Conservation (phyloP, 768 basidiomycete species). For the Lactifluus subvellereus region DNA sequence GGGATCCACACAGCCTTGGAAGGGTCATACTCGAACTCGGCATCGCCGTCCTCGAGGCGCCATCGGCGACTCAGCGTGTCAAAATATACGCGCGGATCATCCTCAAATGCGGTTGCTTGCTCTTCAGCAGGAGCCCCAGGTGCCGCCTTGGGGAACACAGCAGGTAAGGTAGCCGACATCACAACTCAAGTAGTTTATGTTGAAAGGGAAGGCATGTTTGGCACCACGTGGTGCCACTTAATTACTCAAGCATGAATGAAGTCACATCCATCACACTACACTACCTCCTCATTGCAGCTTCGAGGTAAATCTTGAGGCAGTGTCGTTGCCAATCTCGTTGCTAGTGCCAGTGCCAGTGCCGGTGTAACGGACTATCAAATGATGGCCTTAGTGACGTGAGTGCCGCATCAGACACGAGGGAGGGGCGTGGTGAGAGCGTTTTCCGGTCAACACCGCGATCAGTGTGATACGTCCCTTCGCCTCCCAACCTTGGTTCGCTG, state of each 20-base stretch:
- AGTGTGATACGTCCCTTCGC: not conserved
- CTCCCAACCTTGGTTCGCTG: not conserved
- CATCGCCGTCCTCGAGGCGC: constrained; percentile 87
- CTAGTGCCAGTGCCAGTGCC: not conserved
- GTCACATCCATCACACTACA: too few species aligned
- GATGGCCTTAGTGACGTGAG: not conserved
- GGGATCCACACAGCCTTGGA: constrained; percentile 76
- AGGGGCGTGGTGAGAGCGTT: constrained; percentile 1
- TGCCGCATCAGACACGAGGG: not conserved
- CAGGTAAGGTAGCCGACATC: constrained; percentile 11
- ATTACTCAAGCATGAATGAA: not conserved
- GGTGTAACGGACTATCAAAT: not conserved
- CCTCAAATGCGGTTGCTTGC: constrained; percentile 64
- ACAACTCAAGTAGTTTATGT: not conserved
- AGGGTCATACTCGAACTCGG: constrained; percentile 86
- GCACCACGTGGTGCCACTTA: constrained; percentile 9
- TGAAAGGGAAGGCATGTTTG: constrained; percentile 14
- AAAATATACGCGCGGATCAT: constrained; percentile 80
- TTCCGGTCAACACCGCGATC: not conserved
- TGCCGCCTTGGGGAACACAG: constrained; percentile 31
- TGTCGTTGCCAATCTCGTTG: not conserved
- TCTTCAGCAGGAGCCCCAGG: constrained; percentile 50
- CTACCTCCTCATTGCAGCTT: not conserved
- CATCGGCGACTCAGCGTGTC: constrained; percentile 71
- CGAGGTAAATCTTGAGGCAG: not conserved